A percentile compares a stretch with the other conserved stretches of the same genome.
phyloP scores from a whole-genome alignment of 441 rosid genomes.

The Aquilaria agallochum region DNA sequence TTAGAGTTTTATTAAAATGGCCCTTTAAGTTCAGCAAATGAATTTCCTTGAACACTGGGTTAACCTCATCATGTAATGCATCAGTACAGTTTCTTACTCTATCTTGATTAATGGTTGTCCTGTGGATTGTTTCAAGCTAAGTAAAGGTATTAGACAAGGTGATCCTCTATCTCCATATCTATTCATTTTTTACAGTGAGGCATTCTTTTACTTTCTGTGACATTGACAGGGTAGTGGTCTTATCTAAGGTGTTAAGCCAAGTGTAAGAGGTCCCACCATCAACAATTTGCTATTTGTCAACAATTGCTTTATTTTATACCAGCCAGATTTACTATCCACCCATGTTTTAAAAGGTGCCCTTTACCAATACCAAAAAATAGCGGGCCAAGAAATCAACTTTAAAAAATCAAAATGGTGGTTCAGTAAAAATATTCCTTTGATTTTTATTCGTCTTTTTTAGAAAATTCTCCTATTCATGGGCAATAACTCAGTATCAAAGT shows the following conservation, averaged over 20 bases:
- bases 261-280: neutral
- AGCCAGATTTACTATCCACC: neutral
- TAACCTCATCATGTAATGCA: neutral
- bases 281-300: no score
- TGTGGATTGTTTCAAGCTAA: neutral
- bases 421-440: neutral
- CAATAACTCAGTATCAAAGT: neutral
- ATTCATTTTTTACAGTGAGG: neutral
- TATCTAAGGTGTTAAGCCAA: neutral
- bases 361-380: no score
- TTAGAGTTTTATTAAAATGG: neutral
- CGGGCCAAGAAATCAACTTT: neutral
- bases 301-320: no score
- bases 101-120: neutral
- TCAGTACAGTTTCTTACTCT: neutral
- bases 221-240: neutral
- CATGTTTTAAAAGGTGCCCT: no score
- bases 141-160: neutral
- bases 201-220: neutral
- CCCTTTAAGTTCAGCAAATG: neutral
- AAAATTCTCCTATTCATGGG: neutral
- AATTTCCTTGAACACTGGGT: neutral
- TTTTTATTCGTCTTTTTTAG: no score
- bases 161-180: neutral
- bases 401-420: no score